Conservation (phyloP, 2,329 filamentous ascomycete genomes). For the Sphaceloma murrayae region DNA sequence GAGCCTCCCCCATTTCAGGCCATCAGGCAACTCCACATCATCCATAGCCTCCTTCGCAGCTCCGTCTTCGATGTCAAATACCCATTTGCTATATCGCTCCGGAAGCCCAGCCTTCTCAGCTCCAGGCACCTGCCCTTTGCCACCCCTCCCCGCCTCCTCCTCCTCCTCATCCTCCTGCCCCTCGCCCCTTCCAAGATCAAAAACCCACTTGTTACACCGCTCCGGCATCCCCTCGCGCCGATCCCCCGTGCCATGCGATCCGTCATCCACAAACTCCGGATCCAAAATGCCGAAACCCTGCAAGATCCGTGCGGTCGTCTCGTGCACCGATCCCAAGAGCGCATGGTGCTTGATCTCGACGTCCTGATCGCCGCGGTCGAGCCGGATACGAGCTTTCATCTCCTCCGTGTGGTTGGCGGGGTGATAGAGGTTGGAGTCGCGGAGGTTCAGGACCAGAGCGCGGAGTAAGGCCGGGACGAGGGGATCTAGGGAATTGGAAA, state of each 20-base stretch:
- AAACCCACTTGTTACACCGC: slow-evolving; percentile 20
- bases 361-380: not conserved
- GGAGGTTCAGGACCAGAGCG: not conserved
- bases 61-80: slow-evolving; percentile 17
- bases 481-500: not conserved
- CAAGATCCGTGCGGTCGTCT: slow-evolving; percentile 21
- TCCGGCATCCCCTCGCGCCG: slow-evolving; percentile 12
- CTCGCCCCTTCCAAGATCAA: slow-evolving; percentile 16
- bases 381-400: not conserved
- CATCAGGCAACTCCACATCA: slow-evolving; percentile 33
- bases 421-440: not conserved
- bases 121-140: too few relatives aligned
- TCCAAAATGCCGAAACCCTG: slow-evolving; percentile 21
- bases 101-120: too few relatives aligned
- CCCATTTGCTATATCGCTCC: slow-evolving; percentile 17
- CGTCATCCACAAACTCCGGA: slow-evolving; percentile 18
- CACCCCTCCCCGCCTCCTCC: not conserved
- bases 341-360: slow-evolving; percentile 7
- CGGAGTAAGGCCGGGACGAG: not conserved
- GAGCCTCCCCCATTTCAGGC: slow-evolving; percentile 48
- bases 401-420: not conserved
- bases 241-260: not conserved
- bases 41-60: slow-evolving; percentile 23
- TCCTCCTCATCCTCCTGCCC: not conserved
- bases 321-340: slow-evolving; percentile 28